A percentile compares a stretch with the other conserved stretches of the same genome.
phyloP scores from a whole-genome alignment of 116 monocot species.

The Cymodocea nodosa region DNA sequence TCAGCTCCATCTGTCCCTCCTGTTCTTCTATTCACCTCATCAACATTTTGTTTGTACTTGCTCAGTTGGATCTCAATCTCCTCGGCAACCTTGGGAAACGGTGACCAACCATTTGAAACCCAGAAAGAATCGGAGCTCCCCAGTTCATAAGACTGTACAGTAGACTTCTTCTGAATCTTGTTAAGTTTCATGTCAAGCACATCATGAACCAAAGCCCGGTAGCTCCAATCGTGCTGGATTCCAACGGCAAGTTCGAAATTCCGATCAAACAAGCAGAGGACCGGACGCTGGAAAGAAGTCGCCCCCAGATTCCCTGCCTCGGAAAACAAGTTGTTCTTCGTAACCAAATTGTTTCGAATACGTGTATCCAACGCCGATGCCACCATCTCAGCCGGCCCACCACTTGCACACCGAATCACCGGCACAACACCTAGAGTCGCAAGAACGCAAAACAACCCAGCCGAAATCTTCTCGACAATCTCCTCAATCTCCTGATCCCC shows the following conservation, averaged over 20 bases:
- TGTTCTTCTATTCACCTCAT: constrained; percentile 71
- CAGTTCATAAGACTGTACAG: constrained; percentile 48
- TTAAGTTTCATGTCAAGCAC: constrained; percentile 67
- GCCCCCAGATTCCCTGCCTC: constrained; percentile 31
- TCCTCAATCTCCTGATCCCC: constrained; percentile 66
- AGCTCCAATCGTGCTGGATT: constrained; percentile 90
- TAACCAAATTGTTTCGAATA: constrained; percentile 56
- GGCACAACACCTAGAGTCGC: constrained; percentile 71
- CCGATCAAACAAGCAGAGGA: constrained; percentile 77
- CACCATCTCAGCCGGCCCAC: constrained; percentile 86
- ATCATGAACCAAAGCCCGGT: constrained; percentile 75
- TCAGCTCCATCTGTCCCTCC: constrained; percentile 61
- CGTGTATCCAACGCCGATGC: constrained; percentile 56
- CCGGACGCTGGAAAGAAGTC: constrained; percentile 57
- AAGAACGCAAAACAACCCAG: constrained; percentile 65
- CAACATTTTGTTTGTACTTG: constrained; percentile 90
- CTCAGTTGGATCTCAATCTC: constrained; percentile 79
- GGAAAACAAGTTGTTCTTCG: constrained; percentile 65
- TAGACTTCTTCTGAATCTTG: constrained; percentile 38
- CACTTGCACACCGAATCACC: constrained; percentile 54
- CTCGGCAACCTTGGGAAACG: constrained; percentile 86
- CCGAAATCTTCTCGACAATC: constrained; percentile 53
- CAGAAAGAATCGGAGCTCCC: constrained; percentile 72
- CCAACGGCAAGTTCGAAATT: constrained; percentile 89
- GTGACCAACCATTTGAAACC: constrained; percentile 68